These are phyloP conservation scores for Rhizopus arrhizus DNA, from an alignment of 371 early-diverging fungal genomes.

Conservation along the genomic window DNA sequence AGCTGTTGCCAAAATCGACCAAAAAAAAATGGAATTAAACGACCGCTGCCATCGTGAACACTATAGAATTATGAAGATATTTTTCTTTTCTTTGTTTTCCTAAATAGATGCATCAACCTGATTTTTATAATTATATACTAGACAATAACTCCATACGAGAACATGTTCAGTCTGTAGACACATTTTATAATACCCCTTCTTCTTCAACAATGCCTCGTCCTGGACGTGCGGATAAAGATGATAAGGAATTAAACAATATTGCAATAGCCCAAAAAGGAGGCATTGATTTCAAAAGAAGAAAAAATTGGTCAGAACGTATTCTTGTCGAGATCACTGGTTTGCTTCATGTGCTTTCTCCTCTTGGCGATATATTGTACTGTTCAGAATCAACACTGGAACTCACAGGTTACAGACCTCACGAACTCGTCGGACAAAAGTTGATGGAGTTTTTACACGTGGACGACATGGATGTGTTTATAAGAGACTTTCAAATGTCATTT, in stretches of 20 bases:
- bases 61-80: background rate
- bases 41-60: too few relatives aligned
- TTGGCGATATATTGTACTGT: constrained; percentile 59
- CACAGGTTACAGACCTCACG: constrained; percentile 60
- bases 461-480: constrained; percentile 54
- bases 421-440: constrained; percentile 56
- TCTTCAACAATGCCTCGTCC: background rate
- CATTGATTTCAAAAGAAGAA: constrained; percentile 55
- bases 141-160: background rate
- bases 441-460: constrained; percentile 64
- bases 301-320: constrained; percentile 60
- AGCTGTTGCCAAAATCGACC: too few relatives aligned
- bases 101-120: too few relatives aligned
- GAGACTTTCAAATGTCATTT: constrained; percentile 53
- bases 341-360: constrained; percentile 61
- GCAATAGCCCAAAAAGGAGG: constrained; percentile 11
- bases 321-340: constrained; percentile 64
- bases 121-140: too few relatives aligned
- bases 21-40: too few relatives aligned
- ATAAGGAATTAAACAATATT: background rate
- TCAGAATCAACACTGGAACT: constrained; percentile 57
- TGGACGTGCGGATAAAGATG: background rate
- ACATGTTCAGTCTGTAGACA: background rate
- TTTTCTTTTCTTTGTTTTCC: background rate
- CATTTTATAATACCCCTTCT: background rate